These are phyloP conservation scores for Panicum virgatum DNA, from an alignment of 202 grass and related monocot species.

Conservation along the genomic window DNA sequence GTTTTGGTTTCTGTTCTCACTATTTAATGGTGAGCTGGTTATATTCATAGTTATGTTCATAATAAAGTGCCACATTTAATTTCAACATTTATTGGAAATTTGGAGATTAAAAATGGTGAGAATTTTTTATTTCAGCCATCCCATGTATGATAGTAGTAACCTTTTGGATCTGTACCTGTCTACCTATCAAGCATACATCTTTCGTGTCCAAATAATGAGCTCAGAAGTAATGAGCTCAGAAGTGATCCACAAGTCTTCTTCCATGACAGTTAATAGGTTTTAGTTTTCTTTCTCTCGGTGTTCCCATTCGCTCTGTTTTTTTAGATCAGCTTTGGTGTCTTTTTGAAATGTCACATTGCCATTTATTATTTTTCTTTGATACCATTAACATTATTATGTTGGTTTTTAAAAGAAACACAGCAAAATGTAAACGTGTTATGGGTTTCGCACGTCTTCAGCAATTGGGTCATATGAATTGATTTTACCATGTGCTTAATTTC, in stretches of 20 bases:
- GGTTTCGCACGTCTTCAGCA: conserved; percentile 11
- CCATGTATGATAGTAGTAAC: neutral
- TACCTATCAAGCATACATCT: neutral
- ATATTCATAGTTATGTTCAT: neutral
- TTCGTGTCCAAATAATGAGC: too few relatives aligned
- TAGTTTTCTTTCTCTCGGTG: neutral
- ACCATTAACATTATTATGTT: conserved; percentile 4
- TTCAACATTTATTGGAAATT: neutral
- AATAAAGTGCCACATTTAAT: neutral
- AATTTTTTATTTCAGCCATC: neutral
- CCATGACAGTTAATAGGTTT: neutral
- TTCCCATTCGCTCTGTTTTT: neutral
- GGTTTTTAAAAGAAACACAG: conserved; percentile 17
- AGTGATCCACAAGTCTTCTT: neutral
- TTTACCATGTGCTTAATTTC: neutral
- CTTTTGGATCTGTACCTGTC: neutral
- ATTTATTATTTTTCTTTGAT: neutral
- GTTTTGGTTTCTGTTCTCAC: conserved; percentile 4
- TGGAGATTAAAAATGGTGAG: neutral
- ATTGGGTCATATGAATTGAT: neutral
- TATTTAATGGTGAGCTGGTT: neutral
- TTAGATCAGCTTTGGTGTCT: neutral
- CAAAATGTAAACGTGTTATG: neutral
- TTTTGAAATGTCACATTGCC: neutral
- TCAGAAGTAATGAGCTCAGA: neutral